Percentiles rank a stretch among this genome's conserved stretches.
Evolutionary conservation across 805 yeast genomes (phyloP).

Genomic region (Priceomyces medius): DNA sequence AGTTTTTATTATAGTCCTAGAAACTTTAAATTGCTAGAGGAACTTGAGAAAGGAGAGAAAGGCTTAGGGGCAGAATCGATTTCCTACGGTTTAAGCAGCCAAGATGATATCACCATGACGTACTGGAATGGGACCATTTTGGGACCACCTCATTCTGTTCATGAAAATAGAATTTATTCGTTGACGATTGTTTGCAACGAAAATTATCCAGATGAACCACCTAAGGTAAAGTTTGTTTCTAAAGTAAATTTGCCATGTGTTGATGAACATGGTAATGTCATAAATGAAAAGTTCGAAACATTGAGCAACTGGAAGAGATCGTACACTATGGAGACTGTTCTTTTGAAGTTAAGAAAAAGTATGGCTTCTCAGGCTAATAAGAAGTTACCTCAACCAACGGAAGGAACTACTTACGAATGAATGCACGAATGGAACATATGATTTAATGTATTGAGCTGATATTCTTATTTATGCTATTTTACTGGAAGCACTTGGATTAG

Average conservation of each 20-base stretch:
- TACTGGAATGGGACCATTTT: slow-evolving; percentile 97
- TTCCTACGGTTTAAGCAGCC: slow-evolving; percentile 88
- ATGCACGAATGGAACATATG: neutral
- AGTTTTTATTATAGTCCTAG: slow-evolving; percentile 59
- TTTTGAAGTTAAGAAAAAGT: slow-evolving; percentile 77
- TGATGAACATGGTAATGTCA: slow-evolving; percentile 57
- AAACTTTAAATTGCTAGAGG: slow-evolving; percentile 91
- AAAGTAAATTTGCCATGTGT: slow-evolving; percentile 92
- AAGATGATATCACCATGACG: slow-evolving; percentile 90
- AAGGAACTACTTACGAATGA: slow-evolving; percentile 65
- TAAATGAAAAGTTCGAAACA: slow-evolving; percentile 52
- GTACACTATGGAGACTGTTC: slow-evolving; percentile 91
- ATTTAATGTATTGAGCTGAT: too few species aligned
- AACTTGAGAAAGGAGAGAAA: slow-evolving; percentile 96
- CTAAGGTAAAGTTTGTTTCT: slow-evolving; percentile 74
- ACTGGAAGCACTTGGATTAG: too few species aligned
- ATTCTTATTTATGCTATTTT: too few species aligned
- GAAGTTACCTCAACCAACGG: slow-evolving; percentile 87
- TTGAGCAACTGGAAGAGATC: slow-evolving; percentile 83
- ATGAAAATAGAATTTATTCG: slow-evolving; percentile 91
- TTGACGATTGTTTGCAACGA: slow-evolving; percentile 79
- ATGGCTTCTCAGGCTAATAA: slow-evolving; percentile 85
- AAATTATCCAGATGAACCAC: slow-evolving; percentile 86
- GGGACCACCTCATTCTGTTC: slow-evolving; percentile 91
- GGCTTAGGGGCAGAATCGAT: slow-evolving; percentile 97